Evolutionary conservation across 2,329 filamentous ascomycete species (phyloP).

Genomic region (Neodidymelliopsis sp.): DNA sequence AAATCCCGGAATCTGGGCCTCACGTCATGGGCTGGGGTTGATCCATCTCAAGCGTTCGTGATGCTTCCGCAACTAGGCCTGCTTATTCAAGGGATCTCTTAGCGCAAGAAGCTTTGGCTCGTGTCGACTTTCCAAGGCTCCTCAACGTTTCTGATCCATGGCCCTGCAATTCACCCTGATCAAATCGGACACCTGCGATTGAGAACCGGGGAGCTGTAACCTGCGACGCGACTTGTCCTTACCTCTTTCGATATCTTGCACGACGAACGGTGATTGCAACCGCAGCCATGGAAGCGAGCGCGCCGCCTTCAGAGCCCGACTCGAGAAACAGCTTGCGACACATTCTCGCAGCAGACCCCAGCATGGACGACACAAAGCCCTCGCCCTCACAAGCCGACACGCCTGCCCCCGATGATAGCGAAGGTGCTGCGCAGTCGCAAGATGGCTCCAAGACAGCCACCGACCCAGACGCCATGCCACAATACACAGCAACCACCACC

Average conservation of each 20-base stretch:
- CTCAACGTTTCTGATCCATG: conserved; percentile 16
- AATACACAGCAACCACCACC: conserved; percentile 59
- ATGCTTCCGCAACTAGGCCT: conserved; percentile 15
- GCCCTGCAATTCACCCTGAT: conserved; percentile 12
- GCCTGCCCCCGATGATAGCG: conserved; percentile 43
- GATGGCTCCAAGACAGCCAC: conserved; percentile 37
- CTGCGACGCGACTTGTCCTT: conserved; percentile 23
- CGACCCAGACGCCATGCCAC: conserved; percentile 39
- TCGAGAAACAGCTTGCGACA: conserved; percentile 50
- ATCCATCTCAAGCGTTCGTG: conserved; percentile 8
- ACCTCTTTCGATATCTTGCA: conserved; percentile 27
- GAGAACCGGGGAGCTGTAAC: conserved; percentile 14
- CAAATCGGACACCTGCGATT: conserved; percentile 17
- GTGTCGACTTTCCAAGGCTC: conserved; percentile 15
- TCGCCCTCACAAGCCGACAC: conserved; percentile 39
- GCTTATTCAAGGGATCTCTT: conserved; percentile 18
- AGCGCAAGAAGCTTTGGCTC: conserved; percentile 21
- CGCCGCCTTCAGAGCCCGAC: conserved; percentile 44
- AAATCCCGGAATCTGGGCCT: background rate
- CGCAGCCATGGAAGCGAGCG: conserved; percentile 28
- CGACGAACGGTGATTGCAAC: conserved; percentile 19
- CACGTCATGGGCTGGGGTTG: conserved; percentile 15
- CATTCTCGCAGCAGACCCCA: conserved; percentile 47
- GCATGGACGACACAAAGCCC: conserved; percentile 46
- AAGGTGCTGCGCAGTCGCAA: conserved; percentile 36